Conservation (phyloP, 2,329 filamentous ascomycete species). For the Xylaria sp. region DNA sequence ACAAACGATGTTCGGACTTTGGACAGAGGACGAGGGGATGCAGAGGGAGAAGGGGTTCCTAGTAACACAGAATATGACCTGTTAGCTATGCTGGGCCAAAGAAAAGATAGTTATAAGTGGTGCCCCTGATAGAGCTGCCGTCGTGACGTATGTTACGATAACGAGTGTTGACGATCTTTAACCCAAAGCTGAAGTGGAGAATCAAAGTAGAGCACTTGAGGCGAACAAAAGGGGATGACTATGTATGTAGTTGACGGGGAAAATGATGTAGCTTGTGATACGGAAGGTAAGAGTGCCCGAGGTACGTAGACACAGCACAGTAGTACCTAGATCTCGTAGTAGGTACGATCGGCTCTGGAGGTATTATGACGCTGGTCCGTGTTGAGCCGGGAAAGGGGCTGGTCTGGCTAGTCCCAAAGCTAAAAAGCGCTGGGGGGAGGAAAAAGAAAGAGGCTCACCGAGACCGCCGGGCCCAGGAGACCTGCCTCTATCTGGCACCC, state of each 20-base stretch:
- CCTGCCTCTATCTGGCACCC: conserved; percentile 74
- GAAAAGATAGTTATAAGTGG: conserved; percentile 32
- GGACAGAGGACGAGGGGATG: conserved; percentile 74
- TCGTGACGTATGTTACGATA: conserved; percentile 41
- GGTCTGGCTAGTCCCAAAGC: conserved; percentile 13
- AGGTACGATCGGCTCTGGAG: conserved; percentile 1
- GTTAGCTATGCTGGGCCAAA: conserved; percentile 45
- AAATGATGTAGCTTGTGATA: not conserved
- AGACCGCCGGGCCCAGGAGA: conserved; percentile 65
- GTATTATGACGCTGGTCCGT: conserved; percentile 3
- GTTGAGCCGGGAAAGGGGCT: conserved; percentile 20
- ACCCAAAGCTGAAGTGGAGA: conserved; percentile 17
- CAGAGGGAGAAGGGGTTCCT: conserved; percentile 52
- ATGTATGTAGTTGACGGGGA: not conserved
- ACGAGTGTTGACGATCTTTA: conserved; percentile 20
- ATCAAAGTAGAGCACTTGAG: conserved; percentile 4
- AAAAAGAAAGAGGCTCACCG: conserved; percentile 53
- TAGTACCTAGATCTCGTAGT: not conserved
- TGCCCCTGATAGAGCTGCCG: conserved; percentile 31
- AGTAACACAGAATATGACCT: conserved; percentile 46
- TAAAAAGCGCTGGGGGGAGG: not conserved
- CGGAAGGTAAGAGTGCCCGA: not conserved
- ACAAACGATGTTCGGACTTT: conserved; percentile 82
- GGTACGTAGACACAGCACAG: conserved; percentile 7
- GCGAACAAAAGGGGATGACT: not conserved